Base-by-base conservation (phyloP, 1,284 basidiomycete species). In the Takashimella tepidaria region DNA sequence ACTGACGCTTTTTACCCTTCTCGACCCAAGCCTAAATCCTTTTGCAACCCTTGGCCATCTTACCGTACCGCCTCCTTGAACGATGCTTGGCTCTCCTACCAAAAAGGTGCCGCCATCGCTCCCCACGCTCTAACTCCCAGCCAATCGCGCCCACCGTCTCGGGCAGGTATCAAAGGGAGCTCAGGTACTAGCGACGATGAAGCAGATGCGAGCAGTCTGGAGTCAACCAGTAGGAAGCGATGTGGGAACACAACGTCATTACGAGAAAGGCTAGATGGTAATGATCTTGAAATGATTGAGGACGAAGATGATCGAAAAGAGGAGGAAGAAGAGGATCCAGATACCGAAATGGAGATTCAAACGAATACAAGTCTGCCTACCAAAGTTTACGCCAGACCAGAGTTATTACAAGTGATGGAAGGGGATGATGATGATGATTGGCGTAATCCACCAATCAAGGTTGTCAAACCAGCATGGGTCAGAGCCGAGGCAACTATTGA, bases 21-120 rank as follows among this genome's bases (percentile, higher is more conserved):
- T 37, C 31, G 10, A 8, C 31, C 46, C n/a, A 61, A 60, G 20
- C 64, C 70, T 5, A 55, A 52, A 11, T 68, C 66, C 51, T 76
- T 74, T 55, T 57, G 63, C 51, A 76, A 76, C 55, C 74, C 74
- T 0, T 76, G 74, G 74, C 68, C 67, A 41, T 73, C 70, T 6
- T 76, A 71, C 56, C 63, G 71, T 11, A 54, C 64, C 2, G 63
- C 70, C 2, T 62, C 64, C 0, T 49, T 70, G 22, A 51, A 42
- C 5, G 74, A 76, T 49, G 65, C 68, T 3, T 74, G 63, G 54
- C 49, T 59, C 10, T 65, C 73, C 0, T 74, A 70, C 54, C 61
- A 68, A 47, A 62, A 66, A 41, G 74, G 74, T 1, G 73, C 74
- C 16, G 66, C 67, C 1, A 57, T 76, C 4, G 73, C 70, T 2